phyloP scores from a whole-genome alignment of 2,329 filamentous ascomycete genomes.

The Fusarium veterinarium region DNA sequence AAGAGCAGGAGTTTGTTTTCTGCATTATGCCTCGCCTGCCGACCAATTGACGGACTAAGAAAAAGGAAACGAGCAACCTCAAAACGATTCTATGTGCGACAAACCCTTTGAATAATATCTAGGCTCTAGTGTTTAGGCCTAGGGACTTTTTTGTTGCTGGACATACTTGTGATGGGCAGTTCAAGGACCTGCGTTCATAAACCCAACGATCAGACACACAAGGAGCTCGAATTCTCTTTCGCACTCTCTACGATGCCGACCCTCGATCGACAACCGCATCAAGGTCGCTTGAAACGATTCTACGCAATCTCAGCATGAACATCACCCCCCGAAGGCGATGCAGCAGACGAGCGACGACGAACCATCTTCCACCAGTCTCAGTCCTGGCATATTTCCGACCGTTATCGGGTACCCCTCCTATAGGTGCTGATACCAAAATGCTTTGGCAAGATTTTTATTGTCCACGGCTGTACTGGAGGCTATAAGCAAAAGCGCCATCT shows the following conservation, averaged over 20 bases:
- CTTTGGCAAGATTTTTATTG: neutral
- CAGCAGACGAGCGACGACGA: neutral
- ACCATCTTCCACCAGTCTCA: neutral
- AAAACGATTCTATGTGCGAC: too few species aligned
- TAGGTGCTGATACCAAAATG: neutral
- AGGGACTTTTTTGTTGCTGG: neutral
- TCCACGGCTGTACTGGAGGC: neutral
- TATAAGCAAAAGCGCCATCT: too few species aligned
- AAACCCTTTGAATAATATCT: too few species aligned
- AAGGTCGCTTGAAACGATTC: neutral
- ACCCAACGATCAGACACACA: neutral
- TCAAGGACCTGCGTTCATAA: neutral
- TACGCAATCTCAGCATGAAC: accelerated
- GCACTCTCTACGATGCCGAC: accelerated
- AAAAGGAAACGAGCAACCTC: too few species aligned
- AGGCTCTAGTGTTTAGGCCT: too few species aligned
- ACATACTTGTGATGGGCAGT: accelerated
- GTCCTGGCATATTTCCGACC: too few species aligned
- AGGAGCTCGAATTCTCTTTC: neutral
- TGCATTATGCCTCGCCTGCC: too few species aligned
- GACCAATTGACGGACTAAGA: too few species aligned
- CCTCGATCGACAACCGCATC: accelerated
- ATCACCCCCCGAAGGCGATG: neutral
- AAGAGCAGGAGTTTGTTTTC: too few species aligned
- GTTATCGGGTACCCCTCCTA: neutral